These are phyloP conservation scores for Protomyces macrosporus DNA, from an alignment of 1,139 yeast species.

Conservation along the genomic window DNA sequence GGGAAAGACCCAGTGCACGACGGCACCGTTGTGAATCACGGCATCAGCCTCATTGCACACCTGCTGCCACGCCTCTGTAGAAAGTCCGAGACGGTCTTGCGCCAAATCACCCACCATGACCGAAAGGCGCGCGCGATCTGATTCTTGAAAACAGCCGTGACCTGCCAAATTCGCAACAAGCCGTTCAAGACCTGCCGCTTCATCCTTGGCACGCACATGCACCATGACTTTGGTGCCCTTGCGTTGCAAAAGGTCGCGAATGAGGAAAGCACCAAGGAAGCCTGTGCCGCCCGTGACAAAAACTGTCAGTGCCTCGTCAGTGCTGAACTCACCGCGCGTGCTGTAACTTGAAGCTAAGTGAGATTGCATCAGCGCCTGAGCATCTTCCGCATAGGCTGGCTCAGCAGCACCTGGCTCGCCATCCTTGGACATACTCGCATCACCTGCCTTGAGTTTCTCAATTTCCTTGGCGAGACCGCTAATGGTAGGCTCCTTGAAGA, in stretches of 20 bases:
- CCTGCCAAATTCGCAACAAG: constrained; percentile 70
- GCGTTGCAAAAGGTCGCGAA: constrained; percentile 66
- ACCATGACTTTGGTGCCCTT: constrained; percentile 58
- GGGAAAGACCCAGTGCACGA: constrained; percentile 98
- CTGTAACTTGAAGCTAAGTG: constrained; percentile 42
- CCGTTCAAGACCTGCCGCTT: constrained; percentile 67
- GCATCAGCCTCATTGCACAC: constrained; percentile 64
- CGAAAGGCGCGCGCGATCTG: constrained; percentile 54
- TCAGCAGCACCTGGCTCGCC: constrained; percentile 34
- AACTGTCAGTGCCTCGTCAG: constrained; percentile 50
- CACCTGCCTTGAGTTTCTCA: constrained; percentile 50
- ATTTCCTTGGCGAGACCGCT: constrained; percentile 71
- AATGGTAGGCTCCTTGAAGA: constrained; percentile 84
- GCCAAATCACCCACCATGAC: constrained; percentile 82
- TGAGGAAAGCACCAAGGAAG: constrained; percentile 83
- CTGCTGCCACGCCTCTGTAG: constrained; percentile 51
- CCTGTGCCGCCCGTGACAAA: constrained; percentile 97
- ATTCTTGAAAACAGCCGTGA: constrained; percentile 78
- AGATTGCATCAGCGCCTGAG: constrained; percentile 50
- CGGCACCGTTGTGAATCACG: constrained; percentile 92
- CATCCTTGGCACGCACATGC: constrained; percentile 80
- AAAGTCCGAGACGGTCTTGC: constrained; percentile 62
- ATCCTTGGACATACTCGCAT: constrained; percentile 35
- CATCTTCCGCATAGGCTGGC: constrained; percentile 62
- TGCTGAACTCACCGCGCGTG: constrained; percentile 35